Percentiles rank a stretch among this genome's conserved stretches.
Evolutionary conservation across 768 basidiomycete species (phyloP).

Genomic region (Amanita inopinata): DNA sequence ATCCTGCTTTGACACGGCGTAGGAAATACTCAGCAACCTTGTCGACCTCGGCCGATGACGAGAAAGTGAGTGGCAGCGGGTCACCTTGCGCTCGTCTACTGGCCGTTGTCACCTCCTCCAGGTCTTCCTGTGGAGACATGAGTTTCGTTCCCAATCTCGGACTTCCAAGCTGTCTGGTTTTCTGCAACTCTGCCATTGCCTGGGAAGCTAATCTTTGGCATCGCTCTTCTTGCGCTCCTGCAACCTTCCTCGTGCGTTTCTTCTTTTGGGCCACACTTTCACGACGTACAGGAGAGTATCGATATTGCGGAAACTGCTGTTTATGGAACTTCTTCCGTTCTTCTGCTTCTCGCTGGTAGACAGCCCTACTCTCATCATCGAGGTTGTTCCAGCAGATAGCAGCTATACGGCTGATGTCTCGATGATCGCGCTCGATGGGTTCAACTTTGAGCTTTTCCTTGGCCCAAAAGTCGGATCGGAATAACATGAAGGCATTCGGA

Average conservation of each 20-base stretch:
- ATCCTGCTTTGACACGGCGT: background rate
- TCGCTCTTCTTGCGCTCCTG: slow-evolving; percentile 25
- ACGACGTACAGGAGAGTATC: slow-evolving; percentile 35
- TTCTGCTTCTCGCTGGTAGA: slow-evolving; percentile 34
- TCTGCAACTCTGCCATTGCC: slow-evolving; percentile 23
- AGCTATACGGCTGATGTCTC: slow-evolving; percentile 57
- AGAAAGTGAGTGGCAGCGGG: too few relatives aligned
- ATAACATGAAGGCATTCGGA: slow-evolving; percentile 71
- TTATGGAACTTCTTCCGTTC: slow-evolving; percentile 37
- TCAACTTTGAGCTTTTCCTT: slow-evolving; percentile 36
- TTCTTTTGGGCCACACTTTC: slow-evolving; percentile 26
- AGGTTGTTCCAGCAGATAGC: slow-evolving; percentile 53
- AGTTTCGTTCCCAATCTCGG: too few relatives aligned
- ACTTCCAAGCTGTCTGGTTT: too few relatives aligned
- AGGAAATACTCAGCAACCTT: background rate
- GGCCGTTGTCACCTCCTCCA: background rate
- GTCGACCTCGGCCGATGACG: too few relatives aligned
- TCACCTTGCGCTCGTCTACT: background rate
- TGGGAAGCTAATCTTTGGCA: slow-evolving; percentile 26
- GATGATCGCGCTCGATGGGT: slow-evolving; percentile 51
- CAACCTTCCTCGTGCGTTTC: slow-evolving; percentile 17
- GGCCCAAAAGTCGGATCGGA: slow-evolving; percentile 53
- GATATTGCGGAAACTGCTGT: slow-evolving; percentile 42
- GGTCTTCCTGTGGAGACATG: background rate
- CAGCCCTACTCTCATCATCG: slow-evolving; percentile 26